These are phyloP conservation scores for Emmonsiellopsis sp. DNA, from an alignment of 2,329 filamentous ascomycete species.

Conservation along the genomic window DNA sequence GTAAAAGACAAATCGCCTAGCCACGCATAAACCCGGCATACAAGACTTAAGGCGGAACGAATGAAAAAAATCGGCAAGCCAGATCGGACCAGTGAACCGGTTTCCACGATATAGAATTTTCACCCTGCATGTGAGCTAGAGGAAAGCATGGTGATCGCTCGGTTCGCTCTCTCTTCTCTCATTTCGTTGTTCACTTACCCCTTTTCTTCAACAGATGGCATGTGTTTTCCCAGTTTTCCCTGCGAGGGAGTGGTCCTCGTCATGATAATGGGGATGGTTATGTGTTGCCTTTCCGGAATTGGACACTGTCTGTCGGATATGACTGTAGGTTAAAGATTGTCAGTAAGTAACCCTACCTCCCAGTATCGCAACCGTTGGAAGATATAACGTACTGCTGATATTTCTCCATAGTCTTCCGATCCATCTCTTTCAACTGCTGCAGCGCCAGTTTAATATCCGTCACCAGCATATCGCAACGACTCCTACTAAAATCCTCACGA, in stretches of 20 bases:
- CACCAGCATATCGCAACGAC: slow-evolving; percentile 69
- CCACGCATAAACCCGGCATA: background rate
- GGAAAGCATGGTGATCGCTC: no score
- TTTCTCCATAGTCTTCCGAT: slow-evolving; percentile 58
- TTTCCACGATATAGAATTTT: no score
- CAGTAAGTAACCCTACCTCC: background rate
- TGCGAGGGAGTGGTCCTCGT: slow-evolving; percentile 78
- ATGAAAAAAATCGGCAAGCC: background rate
- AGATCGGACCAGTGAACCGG: background rate
- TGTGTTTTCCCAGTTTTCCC: slow-evolving; percentile 89
- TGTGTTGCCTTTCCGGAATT: slow-evolving; percentile 45
- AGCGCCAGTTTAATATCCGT: slow-evolving; percentile 69
- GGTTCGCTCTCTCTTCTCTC: no score
- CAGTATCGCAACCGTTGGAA: background rate
- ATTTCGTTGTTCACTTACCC: background rate
- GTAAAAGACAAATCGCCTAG: background rate
- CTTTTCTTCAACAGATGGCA: slow-evolving; percentile 58
- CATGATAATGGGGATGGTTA: slow-evolving; percentile 45
- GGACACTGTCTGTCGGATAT: slow-evolving; percentile 48
- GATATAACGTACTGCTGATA: slow-evolving; percentile 50
- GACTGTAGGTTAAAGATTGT: slow-evolving; percentile 19
- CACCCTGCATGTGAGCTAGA: no score
- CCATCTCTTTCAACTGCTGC: slow-evolving; percentile 62
- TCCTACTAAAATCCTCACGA: slow-evolving; percentile 80
- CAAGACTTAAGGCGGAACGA: background rate